Evolutionary conservation across 345 rosid species (phyloP).

Genomic region (Limnanthes douglasii): DNA sequence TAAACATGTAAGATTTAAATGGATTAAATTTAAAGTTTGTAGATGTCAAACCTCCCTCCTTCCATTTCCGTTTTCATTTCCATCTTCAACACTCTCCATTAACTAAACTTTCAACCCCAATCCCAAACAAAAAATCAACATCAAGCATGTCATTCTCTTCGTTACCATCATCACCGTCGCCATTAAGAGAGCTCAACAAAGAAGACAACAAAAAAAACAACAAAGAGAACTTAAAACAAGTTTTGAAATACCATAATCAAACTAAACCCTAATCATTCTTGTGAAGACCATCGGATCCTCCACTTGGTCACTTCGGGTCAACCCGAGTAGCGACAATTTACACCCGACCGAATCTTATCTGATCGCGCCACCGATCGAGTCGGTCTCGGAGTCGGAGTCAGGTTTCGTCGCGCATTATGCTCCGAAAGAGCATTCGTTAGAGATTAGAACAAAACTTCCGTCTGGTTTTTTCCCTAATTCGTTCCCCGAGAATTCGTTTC

Average conservation of each 20-base stretch:
- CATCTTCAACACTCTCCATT: too few species aligned
- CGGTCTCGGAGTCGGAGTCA: conserved; percentile 25
- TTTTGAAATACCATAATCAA: conserved; percentile 51
- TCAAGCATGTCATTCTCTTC: conserved; percentile 22
- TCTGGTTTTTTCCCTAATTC: conserved; percentile 22
- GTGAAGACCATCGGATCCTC: conserved; percentile 66
- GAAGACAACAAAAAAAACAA: conserved; percentile 8
- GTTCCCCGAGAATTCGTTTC: conserved; percentile 44
- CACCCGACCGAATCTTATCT: conserved; percentile 80
- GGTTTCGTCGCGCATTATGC: conserved; percentile 73
- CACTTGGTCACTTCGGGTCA: conserved; percentile 89
- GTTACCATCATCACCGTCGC: conserved; percentile 16
- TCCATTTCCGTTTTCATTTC: too few species aligned
- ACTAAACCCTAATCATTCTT: conserved; percentile 88
- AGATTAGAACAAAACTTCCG: conserved; percentile 52
- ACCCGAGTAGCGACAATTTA: conserved; percentile 89
- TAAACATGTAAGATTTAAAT: too few species aligned
- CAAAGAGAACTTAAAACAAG: conserved; percentile 25
- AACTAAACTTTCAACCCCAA: too few species aligned
- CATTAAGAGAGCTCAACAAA: conserved; percentile 5
- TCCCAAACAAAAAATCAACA: conserved; percentile 8
- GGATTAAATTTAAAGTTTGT: too few species aligned
- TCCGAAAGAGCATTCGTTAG: conserved; percentile 66
- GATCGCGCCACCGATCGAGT: conserved; percentile 42
- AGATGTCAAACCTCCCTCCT: too few species aligned